Conservation (phyloP, 352 stramenopile genomes). For the Peronospora tabacina region DNA sequence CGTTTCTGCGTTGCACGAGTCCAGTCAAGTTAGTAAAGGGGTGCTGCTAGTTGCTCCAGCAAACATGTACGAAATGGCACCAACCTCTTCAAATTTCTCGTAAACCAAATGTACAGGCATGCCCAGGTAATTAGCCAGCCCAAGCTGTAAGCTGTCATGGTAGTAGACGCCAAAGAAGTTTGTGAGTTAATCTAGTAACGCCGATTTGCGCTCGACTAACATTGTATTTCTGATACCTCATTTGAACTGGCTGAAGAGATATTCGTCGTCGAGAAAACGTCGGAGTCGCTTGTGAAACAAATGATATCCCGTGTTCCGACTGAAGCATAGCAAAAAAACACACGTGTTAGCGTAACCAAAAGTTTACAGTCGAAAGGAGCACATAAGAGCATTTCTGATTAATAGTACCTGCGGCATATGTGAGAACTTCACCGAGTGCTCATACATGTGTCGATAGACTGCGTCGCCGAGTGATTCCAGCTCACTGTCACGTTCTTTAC, state of each 20-base stretch:
- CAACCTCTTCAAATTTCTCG: slow-evolving; percentile 69
- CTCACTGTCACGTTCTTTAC: slow-evolving; percentile 50
- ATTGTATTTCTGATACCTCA: slow-evolving; percentile 38
- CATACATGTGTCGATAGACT: slow-evolving; percentile 73
- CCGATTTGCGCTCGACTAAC: not conserved
- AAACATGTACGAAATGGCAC: slow-evolving; percentile 1
- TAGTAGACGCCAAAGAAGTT: slow-evolving; percentile 1
- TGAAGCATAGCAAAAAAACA: slow-evolving; percentile 16
- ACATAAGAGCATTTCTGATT: not conserved
- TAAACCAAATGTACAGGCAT: slow-evolving; percentile 62
- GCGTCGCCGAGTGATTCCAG: slow-evolving; percentile 62
- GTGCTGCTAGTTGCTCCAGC: not conserved
- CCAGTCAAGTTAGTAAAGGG: not conserved
- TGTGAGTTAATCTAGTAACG: slow-evolving; percentile 2
- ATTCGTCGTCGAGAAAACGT: slow-evolving; percentile 50
- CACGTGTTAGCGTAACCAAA: not conserved
- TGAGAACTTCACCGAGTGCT: slow-evolving; percentile 66
- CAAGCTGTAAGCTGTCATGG: slow-evolving; percentile 54
- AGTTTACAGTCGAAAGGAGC: not conserved
- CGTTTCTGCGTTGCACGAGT: slow-evolving; percentile 49
- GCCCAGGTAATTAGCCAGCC: slow-evolving; percentile 59
- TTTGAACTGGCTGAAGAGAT: slow-evolving; percentile 68
- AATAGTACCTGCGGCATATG: slow-evolving; percentile 60
- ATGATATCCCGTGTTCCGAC: slow-evolving; percentile 78
- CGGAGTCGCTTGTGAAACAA: slow-evolving; percentile 50